Percentiles rank a stretch among this genome's conserved stretches.
Conservation (phyloP, 129 eudicot species). For the Flaveria robusta region DNA sequence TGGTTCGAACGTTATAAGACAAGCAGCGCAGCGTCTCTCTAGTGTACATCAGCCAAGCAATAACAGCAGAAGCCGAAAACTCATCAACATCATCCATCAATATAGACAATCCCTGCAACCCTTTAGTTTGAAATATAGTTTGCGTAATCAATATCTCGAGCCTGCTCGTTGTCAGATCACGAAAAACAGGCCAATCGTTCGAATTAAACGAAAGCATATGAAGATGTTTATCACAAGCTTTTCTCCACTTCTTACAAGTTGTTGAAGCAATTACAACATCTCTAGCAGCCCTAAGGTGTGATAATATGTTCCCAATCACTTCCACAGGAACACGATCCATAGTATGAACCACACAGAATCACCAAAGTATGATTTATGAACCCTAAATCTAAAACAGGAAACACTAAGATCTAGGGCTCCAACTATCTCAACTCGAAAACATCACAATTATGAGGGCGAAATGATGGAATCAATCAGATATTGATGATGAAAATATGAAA, state of each 20-base stretch:
- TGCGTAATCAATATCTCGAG: slow-evolving; percentile 76
- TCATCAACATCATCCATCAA: slow-evolving; percentile 91
- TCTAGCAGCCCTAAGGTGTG: slow-evolving; percentile 76
- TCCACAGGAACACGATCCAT: slow-evolving; percentile 83
- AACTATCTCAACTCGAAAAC: background rate
- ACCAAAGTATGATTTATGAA: background rate
- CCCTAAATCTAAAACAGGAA: slow-evolving; percentile 31
- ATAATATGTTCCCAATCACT: slow-evolving; percentile 75
- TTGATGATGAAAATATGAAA: no score
- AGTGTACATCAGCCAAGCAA: slow-evolving; percentile 83
- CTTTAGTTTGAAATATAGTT: slow-evolving; percentile 71
- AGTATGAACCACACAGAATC: background rate
- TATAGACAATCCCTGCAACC: slow-evolving; percentile 61
- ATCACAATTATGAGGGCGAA: background rate
- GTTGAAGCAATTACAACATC: slow-evolving; percentile 77
- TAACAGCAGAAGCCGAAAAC: slow-evolving; percentile 75
- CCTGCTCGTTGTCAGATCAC: slow-evolving; percentile 60
- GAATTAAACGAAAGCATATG: slow-evolving; percentile 72
- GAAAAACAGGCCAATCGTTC: slow-evolving; percentile 74
- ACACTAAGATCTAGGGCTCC: background rate
- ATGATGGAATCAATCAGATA: background rate
- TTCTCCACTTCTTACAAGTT: slow-evolving; percentile 72
- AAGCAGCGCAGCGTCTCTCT: slow-evolving; percentile 59
- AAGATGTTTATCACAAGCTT: slow-evolving; percentile 69
- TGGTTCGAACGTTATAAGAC: slow-evolving; percentile 67